Percentiles rank a stretch among this genome's conserved stretches.
Conservation (phyloP, 1,139 yeast species). For the Kodamaea arcana region DNA sequence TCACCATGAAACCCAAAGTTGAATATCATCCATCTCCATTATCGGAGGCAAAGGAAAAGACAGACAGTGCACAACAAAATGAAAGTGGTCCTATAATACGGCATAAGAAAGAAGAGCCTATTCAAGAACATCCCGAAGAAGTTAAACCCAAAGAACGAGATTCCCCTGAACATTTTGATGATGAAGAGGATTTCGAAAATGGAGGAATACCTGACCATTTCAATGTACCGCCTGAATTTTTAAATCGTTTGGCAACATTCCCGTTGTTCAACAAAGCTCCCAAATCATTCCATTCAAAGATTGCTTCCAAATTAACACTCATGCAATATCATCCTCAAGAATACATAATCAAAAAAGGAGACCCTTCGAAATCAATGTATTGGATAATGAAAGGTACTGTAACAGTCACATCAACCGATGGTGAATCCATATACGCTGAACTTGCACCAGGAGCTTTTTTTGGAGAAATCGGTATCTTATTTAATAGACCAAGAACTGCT, state of each 20-base stretch:
- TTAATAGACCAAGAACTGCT: conserved; percentile 73
- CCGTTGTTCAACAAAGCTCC: conserved; percentile 67
- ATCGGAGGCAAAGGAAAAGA: conserved; percentile 2
- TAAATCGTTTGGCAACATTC: conserved; percentile 51
- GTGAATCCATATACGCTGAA: conserved; percentile 70
- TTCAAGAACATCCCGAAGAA: not conserved
- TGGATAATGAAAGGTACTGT: conserved; percentile 77
- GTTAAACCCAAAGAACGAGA: too few species aligned
- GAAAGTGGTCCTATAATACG: not conserved
- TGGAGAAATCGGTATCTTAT: conserved; percentile 75
- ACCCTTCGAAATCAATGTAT: conserved; percentile 73
- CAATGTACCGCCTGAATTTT: conserved; percentile 47
- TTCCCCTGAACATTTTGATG: conserved; percentile 2
- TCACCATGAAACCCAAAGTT: conserved; percentile 5
- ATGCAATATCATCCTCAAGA: conserved; percentile 65
- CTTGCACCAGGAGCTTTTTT: conserved; percentile 65
- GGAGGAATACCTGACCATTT: conserved; percentile 6
- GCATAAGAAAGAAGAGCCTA: not conserved
- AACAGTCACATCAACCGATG: conserved; percentile 69
- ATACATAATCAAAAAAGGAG: conserved; percentile 65
- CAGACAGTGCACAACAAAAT: not conserved
- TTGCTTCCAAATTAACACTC: conserved; percentile 55
- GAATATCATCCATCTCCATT: conserved; percentile 9
- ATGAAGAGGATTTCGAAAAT: conserved; percentile 7
- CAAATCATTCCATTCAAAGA: conserved; percentile 53